These are phyloP conservation scores for Saccharomycopsis crataegensis DNA, from an alignment of 1,139 yeast species.

Conservation along the genomic window DNA sequence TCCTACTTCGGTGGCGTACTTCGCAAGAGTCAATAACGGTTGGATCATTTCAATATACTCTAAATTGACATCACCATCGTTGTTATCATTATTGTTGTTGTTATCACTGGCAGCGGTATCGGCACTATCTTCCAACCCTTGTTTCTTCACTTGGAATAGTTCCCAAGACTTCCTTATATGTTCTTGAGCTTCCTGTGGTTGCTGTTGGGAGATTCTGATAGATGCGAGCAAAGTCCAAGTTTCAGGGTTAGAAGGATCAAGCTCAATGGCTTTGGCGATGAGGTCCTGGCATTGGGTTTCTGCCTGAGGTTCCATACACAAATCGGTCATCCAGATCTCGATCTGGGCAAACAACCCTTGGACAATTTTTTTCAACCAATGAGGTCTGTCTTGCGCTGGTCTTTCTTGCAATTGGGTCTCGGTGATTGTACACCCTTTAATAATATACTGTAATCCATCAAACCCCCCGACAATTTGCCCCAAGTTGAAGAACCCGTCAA, in stretches of 20 bases:
- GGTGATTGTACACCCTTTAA: conserved; percentile 53
- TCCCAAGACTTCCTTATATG: conserved; percentile 73
- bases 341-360: conserved; percentile 79
- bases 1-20: conserved; percentile 73
- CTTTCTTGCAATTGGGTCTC: conserved; percentile 24
- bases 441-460: conserved; percentile 63
- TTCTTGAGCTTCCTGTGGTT: conserved; percentile 59
- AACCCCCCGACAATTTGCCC: conserved; percentile 87
- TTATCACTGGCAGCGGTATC: conserved; percentile 19
- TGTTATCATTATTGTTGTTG: conserved; percentile 19
- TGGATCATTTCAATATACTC: conserved; percentile 54
- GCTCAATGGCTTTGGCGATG: conserved; percentile 53
- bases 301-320: conserved; percentile 90
- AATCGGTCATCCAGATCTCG: conserved; percentile 98
- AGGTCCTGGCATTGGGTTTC: conserved; percentile 72
- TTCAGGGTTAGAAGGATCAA: conserved; percentile 52
- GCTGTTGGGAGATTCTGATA: conserved; percentile 83
- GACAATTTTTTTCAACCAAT: conserved; percentile 38
- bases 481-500: conserved; percentile 78
- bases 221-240: conserved; percentile 79
- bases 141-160: conserved; percentile 47
- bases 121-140: conserved; percentile 41
- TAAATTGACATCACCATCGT: conserved; percentile 31
- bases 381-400: conserved; percentile 6
- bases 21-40: conserved; percentile 62